Percentiles rank a stretch among this genome's conserved stretches.
Conservation (phyloP, 768 basidiomycete genomes). For the Termitomyces sp. region DNA sequence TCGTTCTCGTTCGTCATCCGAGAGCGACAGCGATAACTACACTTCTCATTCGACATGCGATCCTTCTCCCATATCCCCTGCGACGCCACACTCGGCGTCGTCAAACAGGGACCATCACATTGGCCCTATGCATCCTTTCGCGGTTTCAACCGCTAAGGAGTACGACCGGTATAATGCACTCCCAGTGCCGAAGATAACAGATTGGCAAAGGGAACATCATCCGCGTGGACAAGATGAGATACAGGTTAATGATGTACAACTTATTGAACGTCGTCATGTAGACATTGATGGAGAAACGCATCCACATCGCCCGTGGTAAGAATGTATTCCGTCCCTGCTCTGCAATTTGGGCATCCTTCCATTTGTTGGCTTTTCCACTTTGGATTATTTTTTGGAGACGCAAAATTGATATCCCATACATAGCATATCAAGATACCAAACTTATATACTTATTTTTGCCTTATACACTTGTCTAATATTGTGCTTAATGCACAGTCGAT, state of each 20-base stretch:
- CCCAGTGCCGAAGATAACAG: constrained; percentile 2
- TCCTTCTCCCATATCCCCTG: constrained; percentile 49
- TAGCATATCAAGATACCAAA: constrained; percentile 8
- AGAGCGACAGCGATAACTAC: constrained; percentile 9
- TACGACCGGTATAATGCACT: constrained; percentile 7
- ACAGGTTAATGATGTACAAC: constrained; percentile 17
- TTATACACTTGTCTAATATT: constrained; percentile 10
- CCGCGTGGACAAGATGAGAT: constrained; percentile 10
- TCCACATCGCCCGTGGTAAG: constrained; percentile 44
- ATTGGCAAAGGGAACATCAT: constrained; percentile 11
- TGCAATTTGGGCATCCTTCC: neutral
- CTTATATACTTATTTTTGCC: neutral
- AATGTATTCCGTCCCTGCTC: neutral
- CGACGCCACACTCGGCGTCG: constrained; percentile 43
- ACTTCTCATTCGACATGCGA: constrained; percentile 41
- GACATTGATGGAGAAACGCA: constrained; percentile 33
- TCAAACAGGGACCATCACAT: constrained; percentile 16
- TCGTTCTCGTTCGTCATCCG: constrained; percentile 14
- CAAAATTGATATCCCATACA: constrained; percentile 4
- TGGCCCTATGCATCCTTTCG: neutral
- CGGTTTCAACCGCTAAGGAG: constrained; percentile 5
- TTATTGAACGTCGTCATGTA: constrained; percentile 20
- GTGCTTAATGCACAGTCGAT: neutral
- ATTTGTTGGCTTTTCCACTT: neutral
- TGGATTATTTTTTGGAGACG: neutral